phyloP scores from a whole-genome alignment of 495 filamentous ascomycete genomes.

The Hypoxylon crocopeplum region DNA sequence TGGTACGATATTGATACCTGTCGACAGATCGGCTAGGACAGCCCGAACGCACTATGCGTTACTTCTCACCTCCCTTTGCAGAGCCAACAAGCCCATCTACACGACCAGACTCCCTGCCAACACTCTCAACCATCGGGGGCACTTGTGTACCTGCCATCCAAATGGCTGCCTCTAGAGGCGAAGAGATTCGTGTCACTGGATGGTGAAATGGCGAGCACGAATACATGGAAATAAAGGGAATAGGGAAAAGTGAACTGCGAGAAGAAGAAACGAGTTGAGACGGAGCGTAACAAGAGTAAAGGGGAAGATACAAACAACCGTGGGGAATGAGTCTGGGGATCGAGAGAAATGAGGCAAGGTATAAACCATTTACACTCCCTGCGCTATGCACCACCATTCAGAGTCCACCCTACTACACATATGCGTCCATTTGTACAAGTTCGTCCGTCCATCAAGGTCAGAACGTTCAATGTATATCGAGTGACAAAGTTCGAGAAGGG shows the following conservation, averaged over 20 bases:
- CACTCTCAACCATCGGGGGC: background rate
- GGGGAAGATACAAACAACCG: conserved; percentile 26
- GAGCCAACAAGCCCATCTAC: conserved; percentile 9
- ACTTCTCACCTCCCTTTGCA: too few relatives aligned
- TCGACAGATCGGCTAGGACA: too few relatives aligned
- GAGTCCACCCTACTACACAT: conserved; percentile 42
- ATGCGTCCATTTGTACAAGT: conserved; percentile 46
- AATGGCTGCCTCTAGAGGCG: too few relatives aligned
- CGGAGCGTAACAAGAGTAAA: conserved; percentile 15
- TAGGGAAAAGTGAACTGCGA: background rate
- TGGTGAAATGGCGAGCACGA: conserved; percentile 1
- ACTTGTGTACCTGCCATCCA: background rate
- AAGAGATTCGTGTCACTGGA: too few relatives aligned
- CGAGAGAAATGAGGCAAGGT: conserved; percentile 60
- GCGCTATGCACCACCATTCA: conserved; percentile 63
- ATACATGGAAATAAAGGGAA: background rate
- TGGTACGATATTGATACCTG: too few relatives aligned
- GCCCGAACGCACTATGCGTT: too few relatives aligned
- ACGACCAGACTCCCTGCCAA: background rate
- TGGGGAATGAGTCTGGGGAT: conserved; percentile 30
- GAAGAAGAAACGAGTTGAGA: conserved; percentile 9
- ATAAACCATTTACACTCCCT: conserved; percentile 68
- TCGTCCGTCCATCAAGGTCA: conserved; percentile 42
- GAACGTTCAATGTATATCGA: conserved; percentile 44
- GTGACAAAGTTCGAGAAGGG: conserved; percentile 38